Base-by-base conservation (phyloP, 805 yeast species). In the Metschnikowia borealis region DNA sequence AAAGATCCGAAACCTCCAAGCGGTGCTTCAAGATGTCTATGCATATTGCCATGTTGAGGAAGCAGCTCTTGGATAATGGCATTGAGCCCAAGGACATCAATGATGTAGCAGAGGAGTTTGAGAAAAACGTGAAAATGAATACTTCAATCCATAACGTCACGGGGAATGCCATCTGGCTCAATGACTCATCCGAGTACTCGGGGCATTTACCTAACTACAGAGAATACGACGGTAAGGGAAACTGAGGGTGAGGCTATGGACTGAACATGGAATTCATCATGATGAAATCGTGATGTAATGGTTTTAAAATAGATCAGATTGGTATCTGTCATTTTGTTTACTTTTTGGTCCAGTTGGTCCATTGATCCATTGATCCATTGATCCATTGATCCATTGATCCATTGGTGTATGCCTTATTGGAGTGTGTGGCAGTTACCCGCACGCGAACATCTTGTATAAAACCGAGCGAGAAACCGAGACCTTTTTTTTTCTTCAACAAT, bases 31-130 rank as follows among this genome's bases (percentile, higher is more conserved):
- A 80, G 65, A 80, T 84, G 85, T 74, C 79, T 4, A 67, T 84
- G 61, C 92, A 85, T 60, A 75, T 85, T 38, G 89, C 87, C 2
- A 63, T 85, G 64, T 66, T 85, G 33, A 69, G 87, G 46, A 74
- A 81, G 57, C 89, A 85, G 60, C 66, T 85, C 48, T 57, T 65
- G 2, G 85, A 82, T n/a, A 59, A 64, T 3, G 87, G 86, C 0
- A 49, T 75, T 10, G 78, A 77, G n/a, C 89, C 90, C 7, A 76
- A 75, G 7, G 71, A 71, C 7, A 75, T 84, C 14, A 82, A 81
- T 1, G 68, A 70, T 20, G 87, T 82, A 1, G 56, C 79, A 6
- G 69, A 64, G 6, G 83, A 79, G 53, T 85, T 81, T 59, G 87
- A 83, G 54, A 71, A 72, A 44, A 74, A 69, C 49, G 86, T 83